Evolutionary conservation across 352 stramenopile species (phyloP).

Genomic region (Peronospora farinosa): DNA sequence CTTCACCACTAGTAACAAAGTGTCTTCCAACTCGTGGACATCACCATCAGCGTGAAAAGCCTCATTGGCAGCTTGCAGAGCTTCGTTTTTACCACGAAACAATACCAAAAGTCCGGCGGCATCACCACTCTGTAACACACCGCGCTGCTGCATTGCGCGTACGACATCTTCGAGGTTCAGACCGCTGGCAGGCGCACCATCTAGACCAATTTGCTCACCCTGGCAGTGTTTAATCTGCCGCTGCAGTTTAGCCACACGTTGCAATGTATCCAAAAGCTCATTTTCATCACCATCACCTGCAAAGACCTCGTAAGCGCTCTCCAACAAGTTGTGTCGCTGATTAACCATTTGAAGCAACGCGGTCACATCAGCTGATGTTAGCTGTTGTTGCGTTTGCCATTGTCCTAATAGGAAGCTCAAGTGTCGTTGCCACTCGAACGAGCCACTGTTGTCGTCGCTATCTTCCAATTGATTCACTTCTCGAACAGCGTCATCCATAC

Average conservation of each 20-base stretch:
- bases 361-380: constrained; percentile 31
- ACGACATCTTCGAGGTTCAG: constrained; percentile 58
- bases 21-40: constrained; percentile 72
- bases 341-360: constrained; percentile 41
- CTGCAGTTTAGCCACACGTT: constrained; percentile 65
- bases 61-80: constrained; percentile 63
- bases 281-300: constrained; percentile 46
- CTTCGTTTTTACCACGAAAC: constrained; percentile 63
- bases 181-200: constrained; percentile 12
- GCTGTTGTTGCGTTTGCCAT: constrained; percentile 32
- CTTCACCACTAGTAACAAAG: constrained; percentile 73
- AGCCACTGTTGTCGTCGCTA: constrained; percentile 20
- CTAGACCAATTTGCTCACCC: constrained; percentile 19
- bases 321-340: constrained; percentile 54
- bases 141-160: constrained; percentile 55
- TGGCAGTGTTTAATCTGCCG: constrained; percentile 37
- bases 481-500: constrained; percentile 27
- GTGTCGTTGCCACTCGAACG: constrained; percentile 43
- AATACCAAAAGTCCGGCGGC: constrained; percentile 57
- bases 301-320: constrained; percentile 71
- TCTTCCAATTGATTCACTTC: constrained; percentile 18
- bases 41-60: constrained; percentile 67
- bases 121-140: constrained; percentile 44
- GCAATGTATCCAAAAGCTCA: constrained; percentile 65
- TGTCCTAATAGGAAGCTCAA: constrained; percentile 39